phyloP scores from a whole-genome alignment of 176 grass and related monocot species.

The Oryza glaberrima region DNA sequence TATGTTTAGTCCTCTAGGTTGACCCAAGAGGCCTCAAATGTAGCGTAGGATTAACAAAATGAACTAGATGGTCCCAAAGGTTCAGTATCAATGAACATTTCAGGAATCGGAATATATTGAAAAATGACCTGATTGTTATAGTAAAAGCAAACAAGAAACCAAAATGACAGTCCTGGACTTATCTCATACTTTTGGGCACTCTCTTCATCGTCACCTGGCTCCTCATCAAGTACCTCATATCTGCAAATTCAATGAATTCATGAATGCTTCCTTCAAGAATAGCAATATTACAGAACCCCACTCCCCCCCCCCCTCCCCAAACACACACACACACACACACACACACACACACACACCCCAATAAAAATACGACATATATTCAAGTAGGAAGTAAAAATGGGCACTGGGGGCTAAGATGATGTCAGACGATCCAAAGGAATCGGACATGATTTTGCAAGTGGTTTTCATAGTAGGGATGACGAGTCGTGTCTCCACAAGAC shows the following conservation, averaged over 20 bases:
- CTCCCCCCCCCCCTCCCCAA: too few species aligned
- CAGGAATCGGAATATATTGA: slow-evolving; percentile 16
- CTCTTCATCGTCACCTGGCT: slow-evolving; percentile 98
- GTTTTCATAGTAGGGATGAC: background rate
- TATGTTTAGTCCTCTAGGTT: too few species aligned
- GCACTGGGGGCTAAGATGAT: background rate
- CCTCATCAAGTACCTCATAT: slow-evolving; percentile 94
- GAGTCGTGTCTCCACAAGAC: background rate
- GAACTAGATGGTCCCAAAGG: slow-evolving; percentile 15
- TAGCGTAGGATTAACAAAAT: background rate
- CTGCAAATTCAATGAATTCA: slow-evolving; percentile 55
- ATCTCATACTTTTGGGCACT: slow-evolving; percentile 74
- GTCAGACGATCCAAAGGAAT: background rate
- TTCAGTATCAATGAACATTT: background rate
- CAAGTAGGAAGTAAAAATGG: background rate
- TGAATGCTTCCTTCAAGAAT: slow-evolving; percentile 24
- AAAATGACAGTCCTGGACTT: slow-evolving; percentile 41
- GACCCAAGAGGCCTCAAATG: background rate
- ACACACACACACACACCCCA: too few species aligned
- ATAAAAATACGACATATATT: background rate
- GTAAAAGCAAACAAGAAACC: slow-evolving; percentile 22
- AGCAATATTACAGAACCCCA: background rate
- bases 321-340: too few species aligned
- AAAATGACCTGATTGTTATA: slow-evolving; percentile 8
- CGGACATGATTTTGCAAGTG: too few species aligned